Evolutionary conservation across 805 yeast genomes (phyloP), one percentile per base, ranked within the genome.

Genomic region (Sugiyamaella chiloensis): DNA sequence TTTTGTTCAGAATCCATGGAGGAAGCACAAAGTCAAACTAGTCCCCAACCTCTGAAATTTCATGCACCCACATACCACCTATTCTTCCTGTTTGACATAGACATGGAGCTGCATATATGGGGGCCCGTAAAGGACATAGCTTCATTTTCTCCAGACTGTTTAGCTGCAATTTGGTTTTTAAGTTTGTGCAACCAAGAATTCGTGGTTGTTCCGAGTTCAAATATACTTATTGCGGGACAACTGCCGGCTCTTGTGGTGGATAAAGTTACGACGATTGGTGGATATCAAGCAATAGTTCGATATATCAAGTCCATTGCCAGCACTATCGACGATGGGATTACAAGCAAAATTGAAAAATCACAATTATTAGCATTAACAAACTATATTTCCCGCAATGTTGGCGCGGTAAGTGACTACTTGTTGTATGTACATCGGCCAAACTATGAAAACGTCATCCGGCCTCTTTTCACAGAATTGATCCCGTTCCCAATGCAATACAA

Each of bases 401-500:
- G 52, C 31, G 17, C 40, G 6, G 35, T 58, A 14, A 27, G 58
- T 7, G 24, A n/a, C 11, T 58, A 57, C 46, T 27, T 44, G 17
- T 50, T 60, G 40, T 65, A 56, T 36, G 46, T 58, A 17, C 37
- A 57, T 24, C 42, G 50, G 14, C 53, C 52, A 24, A 65, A 63
- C 58, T 65, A 59, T 51, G 66, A 61, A 44, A 35, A 48, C 26
- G 50, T 60, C 7, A 60, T 61, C 6, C 50, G 69, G 5, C 66
- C 67, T 17, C 53, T 58, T n/a, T 56, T 65, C 40, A 52, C 65
- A 26, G 42, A 42, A 11, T 34, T 58, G 21, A 52, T 64, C 12
- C 64, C 66, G 16, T 65, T 65, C 46, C 69, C 69, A 5, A 63
- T 65, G 68, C 69, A 65, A 53, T 65, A 65, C 52, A 64, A 58